Base-by-base conservation (phyloP, 306 rosid species). In the Cercis canadensis region DNA sequence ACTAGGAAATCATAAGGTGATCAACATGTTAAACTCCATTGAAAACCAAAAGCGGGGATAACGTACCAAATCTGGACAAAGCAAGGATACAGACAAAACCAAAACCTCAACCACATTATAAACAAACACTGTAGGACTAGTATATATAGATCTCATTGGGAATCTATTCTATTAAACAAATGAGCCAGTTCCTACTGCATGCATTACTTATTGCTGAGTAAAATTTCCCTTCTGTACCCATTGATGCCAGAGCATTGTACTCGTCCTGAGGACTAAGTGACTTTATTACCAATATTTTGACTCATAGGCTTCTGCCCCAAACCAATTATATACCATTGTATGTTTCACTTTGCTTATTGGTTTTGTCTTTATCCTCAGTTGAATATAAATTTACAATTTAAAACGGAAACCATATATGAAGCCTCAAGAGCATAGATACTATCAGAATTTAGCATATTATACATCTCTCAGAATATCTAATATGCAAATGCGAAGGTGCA, bases 351-450 rank as follows among this genome's bases (percentile, higher is more conserved):
- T 19, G 37, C 19, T 41, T 10, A 18, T 18, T 40, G 14, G 5
- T 40, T 40, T 61, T 29, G 6, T 11, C 11, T 41, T 19, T 39
- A 18, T 17, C 15, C 50, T 39, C 51, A 61, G 11, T 24, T 24
- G 29, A 24, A 24, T 24, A 24, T 24, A 34, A 57, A 58, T 44
- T 32, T 15, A 19, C 29, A 62, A 18, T 29, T 43, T 6, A 40
- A 14, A 49, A 61, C 15, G 4, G 50, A 39, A 16, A 5, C n/a
- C n/a, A 40, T 39, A 19, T 11, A 4, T 5, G 36, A 6, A 11
- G 50, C 21, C 18, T 13, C 32, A 77, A 70, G 49, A 55, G 24
- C 54, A 62, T 5, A 62, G 13, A 69, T 60, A 62, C 46, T 45
- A 37, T 29, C 39, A 58, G 36, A 47, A 8, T 9, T 47, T 49